A percentile compares a stretch with the other conserved stretches of the same genome.
Evolutionary conservation across 495 filamentous ascomycete species (phyloP).

Genomic region (Echria macrotheca): DNA sequence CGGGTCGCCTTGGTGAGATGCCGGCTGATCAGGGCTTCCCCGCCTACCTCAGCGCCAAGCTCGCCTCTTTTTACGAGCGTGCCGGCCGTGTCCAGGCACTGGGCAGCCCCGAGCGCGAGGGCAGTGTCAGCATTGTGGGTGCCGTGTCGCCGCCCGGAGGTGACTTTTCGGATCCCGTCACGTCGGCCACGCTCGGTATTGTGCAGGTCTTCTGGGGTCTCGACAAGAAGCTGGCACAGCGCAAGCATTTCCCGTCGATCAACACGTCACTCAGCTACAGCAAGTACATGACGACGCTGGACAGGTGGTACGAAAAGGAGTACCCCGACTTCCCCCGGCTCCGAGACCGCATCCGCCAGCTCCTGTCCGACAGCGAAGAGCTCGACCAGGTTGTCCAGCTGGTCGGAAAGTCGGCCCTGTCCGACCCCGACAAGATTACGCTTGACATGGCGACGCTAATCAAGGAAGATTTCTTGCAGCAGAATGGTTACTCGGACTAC

Average conservation of each 20-base stretch:
- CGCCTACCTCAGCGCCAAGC: slow-evolving; percentile 91
- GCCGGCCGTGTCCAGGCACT: slow-evolving; percentile 80
- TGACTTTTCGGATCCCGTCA: slow-evolving; percentile 99
- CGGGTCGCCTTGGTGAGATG: slow-evolving; percentile 98
- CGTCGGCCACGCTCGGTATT: slow-evolving; percentile 88
- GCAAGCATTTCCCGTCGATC: slow-evolving; percentile 98
- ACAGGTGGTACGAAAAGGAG: slow-evolving; percentile 89
- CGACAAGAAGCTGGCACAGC: slow-evolving; percentile 97
- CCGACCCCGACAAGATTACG: slow-evolving; percentile 97
- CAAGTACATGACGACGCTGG: slow-evolving; percentile 86
- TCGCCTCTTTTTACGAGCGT: slow-evolving; percentile 98
- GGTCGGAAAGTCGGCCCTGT: slow-evolving; percentile 93
- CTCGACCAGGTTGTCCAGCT: slow-evolving; percentile 98
- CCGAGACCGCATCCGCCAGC: slow-evolving; percentile 84
- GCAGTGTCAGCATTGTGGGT: slow-evolving; percentile 95
- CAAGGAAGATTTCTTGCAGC: slow-evolving; percentile 99
- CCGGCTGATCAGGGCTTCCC: slow-evolving; percentile 99
- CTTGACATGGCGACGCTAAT: slow-evolving; percentile 85
- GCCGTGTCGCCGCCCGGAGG: slow-evolving; percentile 96
- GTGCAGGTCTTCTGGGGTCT: slow-evolving; percentile 99
- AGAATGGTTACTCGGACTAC: slow-evolving; percentile 98
- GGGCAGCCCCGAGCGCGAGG: slow-evolving; percentile 79
- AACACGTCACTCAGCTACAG: slow-evolving; percentile 94
- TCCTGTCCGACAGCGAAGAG: slow-evolving; percentile 91
- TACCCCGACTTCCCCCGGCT: slow-evolving; percentile 90